Percentiles rank a stretch among this genome's conserved stretches.
Conservation (phyloP, 495 filamentous ascomycete genomes). For the Aspergillus asperescens region DNA sequence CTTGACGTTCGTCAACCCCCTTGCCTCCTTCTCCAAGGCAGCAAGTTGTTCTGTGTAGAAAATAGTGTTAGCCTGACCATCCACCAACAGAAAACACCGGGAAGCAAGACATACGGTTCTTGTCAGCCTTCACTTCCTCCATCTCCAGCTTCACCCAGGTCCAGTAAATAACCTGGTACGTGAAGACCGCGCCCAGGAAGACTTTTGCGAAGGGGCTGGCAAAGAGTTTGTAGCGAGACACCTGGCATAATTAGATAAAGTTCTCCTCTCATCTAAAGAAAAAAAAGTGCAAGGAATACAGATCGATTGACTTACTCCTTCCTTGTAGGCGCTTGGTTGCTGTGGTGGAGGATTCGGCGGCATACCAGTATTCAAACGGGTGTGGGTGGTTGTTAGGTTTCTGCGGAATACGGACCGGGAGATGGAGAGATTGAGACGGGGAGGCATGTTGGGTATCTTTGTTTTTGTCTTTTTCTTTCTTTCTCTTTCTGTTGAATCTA, state of each 20-base stretch:
- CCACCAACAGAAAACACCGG: not conserved
- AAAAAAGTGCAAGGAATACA: not conserved
- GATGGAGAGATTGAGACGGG: not conserved
- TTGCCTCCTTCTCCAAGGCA: constrained; percentile 38
- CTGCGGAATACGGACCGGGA: constrained; percentile 1
- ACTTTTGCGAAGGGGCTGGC: constrained; percentile 75
- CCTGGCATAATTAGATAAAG: constrained; percentile 44
- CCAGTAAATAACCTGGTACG: constrained; percentile 83
- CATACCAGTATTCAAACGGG: constrained; percentile 5
- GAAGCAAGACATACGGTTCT: constrained; percentile 40
- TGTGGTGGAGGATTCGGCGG: constrained; percentile 2
- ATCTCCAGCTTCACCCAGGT: constrained; percentile 82
- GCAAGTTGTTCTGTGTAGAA: constrained; percentile 41
- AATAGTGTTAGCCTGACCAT: not conserved
- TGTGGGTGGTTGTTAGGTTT: constrained; percentile 14
- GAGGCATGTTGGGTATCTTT: not conserved
- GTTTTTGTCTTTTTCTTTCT: not conserved
- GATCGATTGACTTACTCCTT: constrained; percentile 18
- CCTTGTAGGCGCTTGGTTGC: constrained; percentile 17
- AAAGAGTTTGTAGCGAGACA: constrained; percentile 74
- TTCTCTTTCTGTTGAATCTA: too few relatives aligned
- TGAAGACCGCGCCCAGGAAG: constrained; percentile 78
- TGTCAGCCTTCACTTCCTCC: constrained; percentile 61
- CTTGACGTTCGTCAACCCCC: constrained; percentile 31
- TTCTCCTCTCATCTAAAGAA: too few relatives aligned